phyloP scores from a whole-genome alignment of 306 rosid genomes.

The Acacia acuminata region DNA sequence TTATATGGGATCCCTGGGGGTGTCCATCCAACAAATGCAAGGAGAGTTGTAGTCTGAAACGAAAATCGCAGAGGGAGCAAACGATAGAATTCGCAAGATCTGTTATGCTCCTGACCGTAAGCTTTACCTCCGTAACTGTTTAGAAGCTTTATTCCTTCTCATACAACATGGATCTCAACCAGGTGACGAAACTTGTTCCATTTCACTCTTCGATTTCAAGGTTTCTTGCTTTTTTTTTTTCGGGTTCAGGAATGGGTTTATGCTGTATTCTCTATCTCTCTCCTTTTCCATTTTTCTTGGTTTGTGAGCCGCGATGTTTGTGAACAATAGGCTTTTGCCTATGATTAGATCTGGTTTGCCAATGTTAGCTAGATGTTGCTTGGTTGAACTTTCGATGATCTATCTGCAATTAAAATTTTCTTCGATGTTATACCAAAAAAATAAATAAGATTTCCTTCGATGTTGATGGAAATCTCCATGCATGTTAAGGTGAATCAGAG shows the following conservation, averaged over 20 bases:
- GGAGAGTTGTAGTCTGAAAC: background rate
- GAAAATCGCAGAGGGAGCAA: background rate
- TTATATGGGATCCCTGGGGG: background rate
- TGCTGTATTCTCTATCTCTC: background rate
- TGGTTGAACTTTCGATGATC: background rate
- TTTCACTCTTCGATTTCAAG: background rate
- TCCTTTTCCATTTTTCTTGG: background rate
- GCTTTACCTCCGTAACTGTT: background rate
- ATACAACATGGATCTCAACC: slow-evolving; percentile 35
- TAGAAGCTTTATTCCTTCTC: background rate
- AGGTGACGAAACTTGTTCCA: slow-evolving; percentile 26
- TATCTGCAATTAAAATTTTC: background rate
- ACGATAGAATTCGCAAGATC: slow-evolving; percentile 3
- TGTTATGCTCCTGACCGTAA: background rate
- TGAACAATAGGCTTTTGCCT: background rate
- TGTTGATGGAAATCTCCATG: background rate
- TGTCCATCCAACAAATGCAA: background rate
- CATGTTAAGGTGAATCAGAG: background rate
- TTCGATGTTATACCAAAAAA: background rate
- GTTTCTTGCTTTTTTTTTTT: background rate
- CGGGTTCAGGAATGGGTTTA: background rate
- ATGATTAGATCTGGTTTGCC: slow-evolving; percentile 17
- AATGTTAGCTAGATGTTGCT: background rate
- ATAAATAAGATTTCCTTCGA: background rate
- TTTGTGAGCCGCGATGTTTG: background rate